Conservation (phyloP, 139 green algal genomes). For the Raphidocelis subcapitata region DNA sequence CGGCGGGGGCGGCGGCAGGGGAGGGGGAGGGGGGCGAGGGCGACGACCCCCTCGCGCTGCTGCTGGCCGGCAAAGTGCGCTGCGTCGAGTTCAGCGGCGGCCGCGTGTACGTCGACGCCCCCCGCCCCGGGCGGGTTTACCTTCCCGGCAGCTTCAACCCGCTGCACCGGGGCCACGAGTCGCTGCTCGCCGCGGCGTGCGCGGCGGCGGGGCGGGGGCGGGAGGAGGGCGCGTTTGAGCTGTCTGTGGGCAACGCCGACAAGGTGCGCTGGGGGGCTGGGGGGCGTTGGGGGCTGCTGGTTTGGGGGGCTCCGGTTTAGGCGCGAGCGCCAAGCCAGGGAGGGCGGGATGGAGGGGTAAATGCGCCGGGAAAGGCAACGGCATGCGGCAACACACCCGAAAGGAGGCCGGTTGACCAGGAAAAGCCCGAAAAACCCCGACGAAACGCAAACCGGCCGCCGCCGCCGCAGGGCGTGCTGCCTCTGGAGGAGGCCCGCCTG, state of each 20-base stretch:
- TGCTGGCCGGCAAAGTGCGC: conserved; percentile 54
- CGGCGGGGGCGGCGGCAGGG: too few relatives aligned
- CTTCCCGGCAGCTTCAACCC: conserved; percentile 93
- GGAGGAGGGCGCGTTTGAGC: conserved; percentile 60
- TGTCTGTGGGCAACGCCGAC: conserved; percentile 89
- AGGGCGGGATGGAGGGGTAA: too few relatives aligned
- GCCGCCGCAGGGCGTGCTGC: conserved; percentile 50
- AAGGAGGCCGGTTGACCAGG: too few relatives aligned
- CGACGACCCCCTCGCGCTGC: conserved; percentile 35
- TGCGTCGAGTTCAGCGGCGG: conserved; percentile 69
- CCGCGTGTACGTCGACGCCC: conserved; percentile 62
- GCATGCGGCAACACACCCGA: too few relatives aligned
- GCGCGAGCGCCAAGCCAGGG: too few relatives aligned
- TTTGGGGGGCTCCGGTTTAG: too few relatives aligned
- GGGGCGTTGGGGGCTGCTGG: neutral
- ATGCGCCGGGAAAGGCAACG: too few relatives aligned
- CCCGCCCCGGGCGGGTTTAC: conserved; percentile 57
- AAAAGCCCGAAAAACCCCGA: too few relatives aligned
- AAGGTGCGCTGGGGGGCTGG: conserved; percentile 52
- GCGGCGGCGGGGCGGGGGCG: neutral
- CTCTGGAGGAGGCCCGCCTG: conserved; percentile 48
- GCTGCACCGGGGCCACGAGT: conserved; percentile 76
- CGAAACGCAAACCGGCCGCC: too few relatives aligned
- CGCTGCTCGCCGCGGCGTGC: conserved; percentile 50
- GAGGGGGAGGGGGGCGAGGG: neutral